These are phyloP conservation scores for Pseudozyma pruni DNA, from an alignment of 1,284 basidiomycete species.

Conservation along the genomic window DNA sequence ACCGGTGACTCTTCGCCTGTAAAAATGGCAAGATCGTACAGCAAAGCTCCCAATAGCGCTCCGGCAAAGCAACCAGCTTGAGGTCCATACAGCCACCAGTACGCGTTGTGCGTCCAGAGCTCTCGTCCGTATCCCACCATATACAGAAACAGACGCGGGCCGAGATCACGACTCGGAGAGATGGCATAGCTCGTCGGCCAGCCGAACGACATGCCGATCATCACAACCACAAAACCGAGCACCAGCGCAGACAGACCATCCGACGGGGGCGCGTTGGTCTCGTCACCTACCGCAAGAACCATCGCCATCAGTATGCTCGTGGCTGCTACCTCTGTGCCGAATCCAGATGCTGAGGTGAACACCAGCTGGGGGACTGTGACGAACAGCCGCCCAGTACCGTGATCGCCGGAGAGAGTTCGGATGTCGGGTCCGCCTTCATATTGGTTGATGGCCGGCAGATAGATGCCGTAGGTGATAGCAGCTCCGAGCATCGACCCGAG, in stretches of 20 bases:
- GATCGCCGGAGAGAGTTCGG: slow-evolving; percentile 72
- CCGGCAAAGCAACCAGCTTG: slow-evolving; percentile 56
- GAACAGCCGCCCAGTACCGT: slow-evolving; percentile 77
- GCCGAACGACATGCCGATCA: slow-evolving; percentile 73
- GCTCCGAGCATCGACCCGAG: slow-evolving; percentile 79
- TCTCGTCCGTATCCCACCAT: slow-evolving; percentile 74
- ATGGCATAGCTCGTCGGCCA: slow-evolving; percentile 75
- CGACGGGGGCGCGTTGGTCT: slow-evolving; percentile 71
- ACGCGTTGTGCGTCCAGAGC: slow-evolving; percentile 71
- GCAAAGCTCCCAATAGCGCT: slow-evolving; percentile 63
- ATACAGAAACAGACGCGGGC: slow-evolving; percentile 74
- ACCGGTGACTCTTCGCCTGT: slow-evolving; percentile 65
- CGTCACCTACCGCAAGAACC: slow-evolving; percentile 44
- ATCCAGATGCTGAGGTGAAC: slow-evolving; percentile 31
- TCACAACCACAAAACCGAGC: slow-evolving; percentile 73
- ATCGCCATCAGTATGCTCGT: slow-evolving; percentile 52
- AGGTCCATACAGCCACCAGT: slow-evolving; percentile 83
- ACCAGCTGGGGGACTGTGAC: slow-evolving; percentile 73
- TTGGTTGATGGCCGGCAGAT: slow-evolving; percentile 78
- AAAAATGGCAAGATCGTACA: slow-evolving; percentile 68
- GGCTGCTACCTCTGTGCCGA: slow-evolving; percentile 50
- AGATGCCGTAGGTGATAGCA: slow-evolving; percentile 78
- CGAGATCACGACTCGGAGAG: slow-evolving; percentile 76
- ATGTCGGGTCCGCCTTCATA: slow-evolving; percentile 75
- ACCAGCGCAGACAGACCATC: slow-evolving; percentile 72